These are phyloP conservation scores for Amyloporia xantha DNA, from an alignment of 768 basidiomycete genomes.

Conservation along the genomic window DNA sequence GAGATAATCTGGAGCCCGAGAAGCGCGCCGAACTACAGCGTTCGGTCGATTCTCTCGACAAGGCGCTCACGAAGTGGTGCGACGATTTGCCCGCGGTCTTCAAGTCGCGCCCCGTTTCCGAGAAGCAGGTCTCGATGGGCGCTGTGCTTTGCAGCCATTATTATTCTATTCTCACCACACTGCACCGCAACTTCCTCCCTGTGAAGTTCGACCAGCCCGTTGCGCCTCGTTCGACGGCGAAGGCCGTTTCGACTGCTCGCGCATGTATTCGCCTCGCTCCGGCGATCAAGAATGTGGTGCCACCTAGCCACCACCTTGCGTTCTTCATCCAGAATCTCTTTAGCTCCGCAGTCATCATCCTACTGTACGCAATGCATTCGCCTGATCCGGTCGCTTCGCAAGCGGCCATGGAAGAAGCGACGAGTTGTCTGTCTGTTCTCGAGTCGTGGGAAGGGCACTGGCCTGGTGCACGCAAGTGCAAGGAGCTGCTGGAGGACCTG, in stretches of 20 bases:
- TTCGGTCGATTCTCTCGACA: constrained; percentile 72
- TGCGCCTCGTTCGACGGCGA: constrained; percentile 65
- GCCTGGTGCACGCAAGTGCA: constrained; percentile 87
- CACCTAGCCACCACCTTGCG: constrained; percentile 79
- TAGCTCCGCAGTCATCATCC: constrained; percentile 80
- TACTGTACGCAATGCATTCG: constrained; percentile 83
- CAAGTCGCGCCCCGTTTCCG: constrained; percentile 66
- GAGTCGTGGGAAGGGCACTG: constrained; percentile 81
- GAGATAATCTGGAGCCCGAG: constrained; percentile 66
- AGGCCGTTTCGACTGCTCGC: constrained; percentile 79
- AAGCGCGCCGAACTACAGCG: constrained; percentile 70
- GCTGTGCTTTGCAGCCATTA: constrained; percentile 85
- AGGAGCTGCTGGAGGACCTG: constrained; percentile 67
- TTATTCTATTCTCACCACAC: constrained; percentile 80
- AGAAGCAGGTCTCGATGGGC: constrained; percentile 80
- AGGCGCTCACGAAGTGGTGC: constrained; percentile 76
- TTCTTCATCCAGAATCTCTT: constrained; percentile 89
- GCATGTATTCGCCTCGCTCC: constrained; percentile 82
- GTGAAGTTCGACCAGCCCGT: constrained; percentile 66
- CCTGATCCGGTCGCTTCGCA: constrained; percentile 56
- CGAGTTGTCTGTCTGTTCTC: constrained; percentile 60
- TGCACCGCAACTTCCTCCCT: constrained; percentile 84
- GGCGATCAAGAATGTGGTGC: constrained; percentile 77
- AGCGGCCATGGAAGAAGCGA: constrained; percentile 79
- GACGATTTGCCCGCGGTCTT: constrained; percentile 68